Conservation (phyloP, 2,329 filamentous ascomycete species). For the Trichoderma afroharzianum region DNA sequence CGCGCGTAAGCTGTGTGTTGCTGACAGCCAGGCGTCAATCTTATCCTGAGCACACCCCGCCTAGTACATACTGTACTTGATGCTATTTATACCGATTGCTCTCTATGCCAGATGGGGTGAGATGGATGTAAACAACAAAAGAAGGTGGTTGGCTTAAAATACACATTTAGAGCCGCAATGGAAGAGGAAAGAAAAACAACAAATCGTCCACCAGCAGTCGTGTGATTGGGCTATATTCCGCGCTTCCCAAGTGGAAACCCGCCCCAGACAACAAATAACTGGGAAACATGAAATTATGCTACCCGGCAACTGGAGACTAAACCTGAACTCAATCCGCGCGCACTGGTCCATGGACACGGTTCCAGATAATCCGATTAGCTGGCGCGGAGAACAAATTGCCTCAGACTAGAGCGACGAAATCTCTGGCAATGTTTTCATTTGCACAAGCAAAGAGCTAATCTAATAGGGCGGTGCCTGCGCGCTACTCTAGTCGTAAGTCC, state of each 20-base stretch:
- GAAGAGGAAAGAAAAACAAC: not conserved
- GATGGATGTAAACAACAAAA: not conserved
- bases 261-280: not conserved
- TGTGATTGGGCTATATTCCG: not conserved
- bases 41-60: not conserved
- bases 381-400: not conserved
- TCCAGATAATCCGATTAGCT: not conserved
- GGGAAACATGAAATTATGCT: not conserved
- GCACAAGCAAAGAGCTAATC: not conserved
- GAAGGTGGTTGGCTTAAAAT: not conserved
- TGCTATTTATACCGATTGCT: not conserved
- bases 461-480: not conserved
- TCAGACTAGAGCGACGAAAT: not conserved
- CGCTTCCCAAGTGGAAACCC: not conserved
- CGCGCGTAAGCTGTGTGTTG: not conserved
- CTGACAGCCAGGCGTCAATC: constrained; percentile 4
- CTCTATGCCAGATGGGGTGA: not conserved
- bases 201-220: not conserved
- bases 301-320: not conserved
- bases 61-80: not conserved
- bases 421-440: not conserved
- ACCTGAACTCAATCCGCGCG: not conserved
- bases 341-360: not conserved
- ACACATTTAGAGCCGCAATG: not conserved
- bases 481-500: not conserved